Evolutionary conservation across 257 asterid genomes (phyloP), one percentile per base, ranked within the genome.

Genomic region (Cynanchum wilfordii): DNA sequence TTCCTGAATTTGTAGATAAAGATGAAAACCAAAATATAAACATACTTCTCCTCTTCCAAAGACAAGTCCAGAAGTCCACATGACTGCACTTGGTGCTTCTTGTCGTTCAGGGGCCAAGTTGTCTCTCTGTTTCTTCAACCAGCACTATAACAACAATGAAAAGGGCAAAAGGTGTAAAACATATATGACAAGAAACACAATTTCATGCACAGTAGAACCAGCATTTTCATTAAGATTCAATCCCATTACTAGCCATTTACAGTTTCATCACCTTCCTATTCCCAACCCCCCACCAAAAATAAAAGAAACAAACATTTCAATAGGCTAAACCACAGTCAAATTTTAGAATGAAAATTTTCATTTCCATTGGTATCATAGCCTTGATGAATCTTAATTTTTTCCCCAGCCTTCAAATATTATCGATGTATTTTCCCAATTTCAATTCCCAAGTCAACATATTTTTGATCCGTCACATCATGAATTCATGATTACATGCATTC

Each of bases 101-200:
- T 75, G 89, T 83, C 54, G 81, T 5, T 87, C 97, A 11, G 99
- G 97, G 75, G 68, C 65, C 83, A 91, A 75, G 56, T 75, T 83
- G 80, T 94, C 99, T 80, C 83, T 86, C 82, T 94, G 99, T 73
- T 89, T 91, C 89, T 94, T 94, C 90, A 91, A 81, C 99, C 97
- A 94, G 82, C 99, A 94, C 99, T 94, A 50, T 6, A 79, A 71
- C 77, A 79, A 66, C 56, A 75, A 71, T 40, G 19, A 40, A 71
- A 77, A 54, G 50, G 38, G 68, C 47, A 73, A 50, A 50, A 17
- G 38, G 10, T 55, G 52, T 71, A 36, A 76, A 59, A 66, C 25
- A 73, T 30, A 10, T n/a, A 66, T 62, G 25, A 63, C 10, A 45
- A 44, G 47, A 76, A 17, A 71, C 47, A 17, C 4, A 56, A 20